Conservation (phyloP, 2,329 filamentous ascomycete species). For the Fusarium irregulare region DNA sequence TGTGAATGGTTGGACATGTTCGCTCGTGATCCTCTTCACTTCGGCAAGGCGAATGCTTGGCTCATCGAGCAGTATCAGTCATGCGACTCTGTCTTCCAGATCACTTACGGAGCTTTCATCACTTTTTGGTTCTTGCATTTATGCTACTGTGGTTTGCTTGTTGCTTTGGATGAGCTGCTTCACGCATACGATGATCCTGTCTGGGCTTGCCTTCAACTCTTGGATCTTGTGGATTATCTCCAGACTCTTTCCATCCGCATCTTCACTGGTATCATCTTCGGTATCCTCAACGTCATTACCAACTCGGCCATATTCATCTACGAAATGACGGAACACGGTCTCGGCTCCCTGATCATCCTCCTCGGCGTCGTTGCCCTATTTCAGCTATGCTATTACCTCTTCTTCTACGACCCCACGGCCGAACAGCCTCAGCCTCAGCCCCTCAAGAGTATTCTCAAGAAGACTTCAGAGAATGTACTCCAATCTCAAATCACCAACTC, state of each 20-base stretch:
- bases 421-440: neutral
- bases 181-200: slow-evolving; percentile 3
- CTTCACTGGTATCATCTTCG: neutral
- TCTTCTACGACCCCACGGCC: neutral
- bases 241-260: neutral
- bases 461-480: neutral
- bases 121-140: slow-evolving; percentile 24
- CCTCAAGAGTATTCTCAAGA: neutral
- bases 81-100: slow-evolving; percentile 3
- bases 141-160: neutral
- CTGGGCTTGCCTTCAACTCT: neutral
- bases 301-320: neutral
- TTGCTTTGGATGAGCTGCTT: neutral
- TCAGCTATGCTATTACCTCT: slow-evolving; percentile 14
- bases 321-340: slow-evolving; percentile 10
- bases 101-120: slow-evolving; percentile 22
- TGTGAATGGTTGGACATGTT: slow-evolving; percentile 18
- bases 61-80: slow-evolving; percentile 19
- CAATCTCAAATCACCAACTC: neutral
- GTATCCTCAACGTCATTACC: slow-evolving; percentile 1
- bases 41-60: slow-evolving; percentile 20
- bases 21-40: slow-evolving; percentile 6
- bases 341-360: neutral
- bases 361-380: slow-evolving; percentile 7
- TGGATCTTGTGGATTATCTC: neutral